Conservation (phyloP, 176 grass and related monocot species). For the Carex cristatella region DNA sequence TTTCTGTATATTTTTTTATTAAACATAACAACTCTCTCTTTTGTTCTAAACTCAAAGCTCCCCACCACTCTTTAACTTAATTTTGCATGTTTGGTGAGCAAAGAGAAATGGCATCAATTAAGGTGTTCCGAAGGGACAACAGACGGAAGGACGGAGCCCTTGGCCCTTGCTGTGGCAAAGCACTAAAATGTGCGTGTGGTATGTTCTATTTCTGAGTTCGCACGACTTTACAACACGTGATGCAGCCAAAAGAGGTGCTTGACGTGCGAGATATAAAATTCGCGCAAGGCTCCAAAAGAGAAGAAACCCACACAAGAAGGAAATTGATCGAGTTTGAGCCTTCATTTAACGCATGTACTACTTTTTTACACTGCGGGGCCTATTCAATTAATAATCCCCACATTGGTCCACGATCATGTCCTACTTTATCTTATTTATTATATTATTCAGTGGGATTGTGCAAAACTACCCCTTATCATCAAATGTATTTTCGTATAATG, state of each 20-base stretch:
- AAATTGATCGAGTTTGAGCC: conserved; percentile 1
- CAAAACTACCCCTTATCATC: not conserved
- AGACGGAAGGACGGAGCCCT: not conserved
- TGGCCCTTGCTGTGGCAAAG: not conserved
- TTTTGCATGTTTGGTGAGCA: not conserved
- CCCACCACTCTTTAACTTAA: no score
- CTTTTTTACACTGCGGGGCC: not conserved
- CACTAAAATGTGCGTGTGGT: not conserved
- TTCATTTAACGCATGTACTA: not conserved
- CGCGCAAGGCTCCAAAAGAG: conserved; percentile 29
- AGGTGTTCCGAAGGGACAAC: not conserved
- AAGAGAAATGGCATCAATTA: not conserved
- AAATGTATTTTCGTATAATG: not conserved
- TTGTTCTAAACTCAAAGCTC: no score
- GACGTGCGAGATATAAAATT: conserved; percentile 41
- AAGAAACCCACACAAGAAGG: conserved; percentile 18
- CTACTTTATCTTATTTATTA: not conserved
- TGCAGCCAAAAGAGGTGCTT: conserved; percentile 52
- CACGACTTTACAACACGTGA: conserved; percentile 46
- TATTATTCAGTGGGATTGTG: not conserved
- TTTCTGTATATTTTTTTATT: no score
- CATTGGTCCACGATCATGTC: not conserved
- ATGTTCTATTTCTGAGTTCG: not conserved
- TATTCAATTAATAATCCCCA: conserved; percentile 19
- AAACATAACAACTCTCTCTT: no score